A percentile compares a stretch with the other conserved stretches of the same genome.
These are phyloP conservation scores for Ceratocystis ficicola DNA, from an alignment of 2,329 filamentous ascomycete genomes.

Conservation along the genomic window DNA sequence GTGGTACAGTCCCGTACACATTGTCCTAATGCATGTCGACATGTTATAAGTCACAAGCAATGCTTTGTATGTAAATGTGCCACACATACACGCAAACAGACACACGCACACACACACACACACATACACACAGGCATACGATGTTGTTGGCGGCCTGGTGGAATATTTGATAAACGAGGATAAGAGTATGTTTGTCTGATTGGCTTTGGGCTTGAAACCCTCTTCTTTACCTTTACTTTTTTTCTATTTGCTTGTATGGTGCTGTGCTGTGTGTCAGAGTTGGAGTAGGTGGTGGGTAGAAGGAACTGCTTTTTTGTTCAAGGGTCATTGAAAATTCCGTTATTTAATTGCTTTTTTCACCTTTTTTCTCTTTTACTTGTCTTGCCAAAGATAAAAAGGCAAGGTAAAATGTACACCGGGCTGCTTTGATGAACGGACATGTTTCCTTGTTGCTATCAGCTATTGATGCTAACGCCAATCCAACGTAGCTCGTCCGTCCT, in stretches of 20 bases:
- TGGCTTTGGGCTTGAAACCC: not conserved
- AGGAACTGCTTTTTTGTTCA: not conserved
- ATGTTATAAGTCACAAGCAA: not conserved
- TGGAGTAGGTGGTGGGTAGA: not conserved
- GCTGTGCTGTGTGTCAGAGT: not conserved
- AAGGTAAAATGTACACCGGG: not conserved
- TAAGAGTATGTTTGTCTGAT: not conserved
- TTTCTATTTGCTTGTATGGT: not conserved
- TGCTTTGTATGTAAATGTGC: not conserved
- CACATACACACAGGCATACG: too few relatives aligned
- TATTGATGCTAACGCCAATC: slow-evolving; percentile 5
- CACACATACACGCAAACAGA: not conserved
- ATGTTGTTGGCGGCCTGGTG: too few relatives aligned
- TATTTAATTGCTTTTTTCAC: not conserved
- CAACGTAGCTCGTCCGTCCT: not conserved
- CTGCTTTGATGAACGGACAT: not conserved
- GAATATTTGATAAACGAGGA: too few relatives aligned
- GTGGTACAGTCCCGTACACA: not conserved
- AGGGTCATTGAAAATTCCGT: not conserved
- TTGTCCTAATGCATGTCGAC: not conserved
- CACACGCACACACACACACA: not conserved
- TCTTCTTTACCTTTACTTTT: not conserved
- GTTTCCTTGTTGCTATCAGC: slow-evolving; percentile 2
- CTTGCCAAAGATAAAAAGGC: not conserved
- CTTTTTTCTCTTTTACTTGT: not conserved